These are phyloP conservation scores for Teratosphaeria gauchensis DNA, from an alignment of 2,329 filamentous ascomycete species.

Conservation along the genomic window DNA sequence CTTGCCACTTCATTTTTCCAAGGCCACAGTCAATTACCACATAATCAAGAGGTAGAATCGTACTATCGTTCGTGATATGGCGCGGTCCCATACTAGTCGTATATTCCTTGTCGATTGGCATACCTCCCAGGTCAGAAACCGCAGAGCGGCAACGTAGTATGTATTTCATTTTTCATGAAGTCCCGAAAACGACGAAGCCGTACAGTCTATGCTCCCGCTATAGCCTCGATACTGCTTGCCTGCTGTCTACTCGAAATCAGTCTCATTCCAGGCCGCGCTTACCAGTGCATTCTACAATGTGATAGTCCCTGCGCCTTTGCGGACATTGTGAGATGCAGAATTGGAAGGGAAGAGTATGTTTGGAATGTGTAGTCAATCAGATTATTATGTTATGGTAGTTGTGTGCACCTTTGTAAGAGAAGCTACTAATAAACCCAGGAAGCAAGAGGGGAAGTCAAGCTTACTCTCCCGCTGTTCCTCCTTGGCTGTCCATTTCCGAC, in stretches of 20 bases:
- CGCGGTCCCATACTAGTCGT: no score
- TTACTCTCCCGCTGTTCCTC: not conserved
- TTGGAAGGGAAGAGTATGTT: not conserved
- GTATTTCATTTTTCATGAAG: no score
- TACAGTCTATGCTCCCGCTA: no score
- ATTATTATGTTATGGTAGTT: not conserved
- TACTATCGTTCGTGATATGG: no score
- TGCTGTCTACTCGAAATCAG: not conserved
- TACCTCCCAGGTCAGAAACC: no score
- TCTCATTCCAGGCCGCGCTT: not conserved
- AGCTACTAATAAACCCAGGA: not conserved
- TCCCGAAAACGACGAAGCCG: no score
- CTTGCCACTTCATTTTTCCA: not conserved
- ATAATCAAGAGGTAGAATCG: no score
- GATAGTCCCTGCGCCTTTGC: not conserved
- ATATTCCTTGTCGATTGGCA: no score
- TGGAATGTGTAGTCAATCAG: not conserved
- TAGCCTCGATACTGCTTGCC: no score
- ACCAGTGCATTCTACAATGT: not conserved
- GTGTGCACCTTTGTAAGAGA: not conserved
- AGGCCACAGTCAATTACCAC: no score
- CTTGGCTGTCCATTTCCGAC: not conserved
- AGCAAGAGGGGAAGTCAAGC: not conserved
- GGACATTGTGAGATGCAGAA: not conserved
- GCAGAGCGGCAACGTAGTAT: no score